These are phyloP conservation scores for Tinospora cordifolia DNA, from an alignment of 164 flowering plant species.

Conservation along the genomic window DNA sequence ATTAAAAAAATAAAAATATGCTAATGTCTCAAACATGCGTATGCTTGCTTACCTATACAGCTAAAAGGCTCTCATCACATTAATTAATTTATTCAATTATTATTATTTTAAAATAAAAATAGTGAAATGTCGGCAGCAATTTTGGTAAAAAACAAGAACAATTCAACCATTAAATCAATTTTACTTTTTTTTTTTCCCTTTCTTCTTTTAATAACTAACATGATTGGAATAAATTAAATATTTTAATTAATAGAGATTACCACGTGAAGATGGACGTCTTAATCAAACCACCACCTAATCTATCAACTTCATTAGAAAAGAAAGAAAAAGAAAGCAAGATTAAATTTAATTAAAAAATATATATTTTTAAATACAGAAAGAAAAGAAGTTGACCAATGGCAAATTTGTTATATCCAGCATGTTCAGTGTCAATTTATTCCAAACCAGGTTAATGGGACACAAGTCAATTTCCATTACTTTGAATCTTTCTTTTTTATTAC, in stretches of 20 bases:
- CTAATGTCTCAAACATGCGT: neutral
- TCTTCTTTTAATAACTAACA: neutral
- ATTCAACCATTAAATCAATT: too few relatives aligned
- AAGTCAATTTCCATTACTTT: constrained; percentile 18
- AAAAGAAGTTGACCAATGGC: neutral
- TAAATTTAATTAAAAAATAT: neutral
- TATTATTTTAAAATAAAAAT: neutral
- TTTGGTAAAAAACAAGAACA: too few relatives aligned
- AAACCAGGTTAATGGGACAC: constrained; percentile 10
- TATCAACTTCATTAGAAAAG: neutral
- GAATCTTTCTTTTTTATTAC: neutral
- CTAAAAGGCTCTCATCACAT: too few relatives aligned
- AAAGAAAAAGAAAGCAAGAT: too few relatives aligned
- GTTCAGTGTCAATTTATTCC: neutral
- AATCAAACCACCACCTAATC: neutral
- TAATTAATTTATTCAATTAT: neutral
- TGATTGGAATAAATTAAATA: neutral
- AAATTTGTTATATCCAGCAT: neutral
- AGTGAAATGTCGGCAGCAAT: neutral
- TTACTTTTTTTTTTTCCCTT: neutral
- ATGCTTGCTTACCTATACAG: neutral
- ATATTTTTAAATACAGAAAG: too few relatives aligned
- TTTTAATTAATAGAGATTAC: too few relatives aligned
- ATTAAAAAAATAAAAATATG: too few relatives aligned
- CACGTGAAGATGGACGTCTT: neutral